phyloP scores from a whole-genome alignment of 2,329 filamentous ascomycete species.

The Ophiostoma sp. region DNA sequence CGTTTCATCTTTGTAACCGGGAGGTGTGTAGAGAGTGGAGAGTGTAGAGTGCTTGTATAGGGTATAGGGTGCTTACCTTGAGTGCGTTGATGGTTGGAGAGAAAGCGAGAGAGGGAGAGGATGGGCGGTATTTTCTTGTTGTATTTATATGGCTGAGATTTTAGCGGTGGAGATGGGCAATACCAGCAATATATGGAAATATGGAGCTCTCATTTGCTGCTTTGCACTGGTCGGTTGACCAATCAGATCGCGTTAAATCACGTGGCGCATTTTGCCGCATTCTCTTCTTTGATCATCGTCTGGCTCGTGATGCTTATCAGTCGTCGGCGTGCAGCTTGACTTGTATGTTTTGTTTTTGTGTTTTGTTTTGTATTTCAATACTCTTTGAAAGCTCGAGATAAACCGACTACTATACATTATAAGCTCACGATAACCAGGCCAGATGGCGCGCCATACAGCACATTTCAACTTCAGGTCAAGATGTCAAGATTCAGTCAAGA shows the following conservation, averaged over 20 bases:
- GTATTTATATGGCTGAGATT: slow-evolving; percentile 10
- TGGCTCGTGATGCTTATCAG: neutral
- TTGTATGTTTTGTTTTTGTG: neutral
- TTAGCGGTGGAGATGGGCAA: slow-evolving; percentile 11
- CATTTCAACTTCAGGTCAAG: too few relatives aligned
- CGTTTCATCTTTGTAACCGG: slow-evolving; percentile 16
- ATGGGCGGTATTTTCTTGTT: neutral
- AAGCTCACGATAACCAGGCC: too few relatives aligned
- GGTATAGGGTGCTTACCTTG: slow-evolving; percentile 28
- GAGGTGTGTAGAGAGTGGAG: too few relatives aligned
- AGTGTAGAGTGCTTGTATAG: neutral
- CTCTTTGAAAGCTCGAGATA: too few relatives aligned
- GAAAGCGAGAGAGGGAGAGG: neutral
- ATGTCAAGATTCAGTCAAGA: too few relatives aligned
- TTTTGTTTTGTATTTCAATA: neutral
- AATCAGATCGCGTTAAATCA: neutral
- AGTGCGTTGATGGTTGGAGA: neutral
- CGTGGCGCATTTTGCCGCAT: neutral
- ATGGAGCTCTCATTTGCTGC: neutral
- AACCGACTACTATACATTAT: too few relatives aligned
- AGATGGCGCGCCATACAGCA: too few relatives aligned
- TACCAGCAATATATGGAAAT: slow-evolving; percentile 6
- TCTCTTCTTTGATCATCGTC: neutral
- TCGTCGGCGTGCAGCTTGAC: slow-evolving; percentile 7
- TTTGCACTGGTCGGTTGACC: neutral